These are phyloP conservation scores for Cutaneotrichosporon cavernicola DNA, from an alignment of 1,284 basidiomycete species.

Conservation along the genomic window DNA sequence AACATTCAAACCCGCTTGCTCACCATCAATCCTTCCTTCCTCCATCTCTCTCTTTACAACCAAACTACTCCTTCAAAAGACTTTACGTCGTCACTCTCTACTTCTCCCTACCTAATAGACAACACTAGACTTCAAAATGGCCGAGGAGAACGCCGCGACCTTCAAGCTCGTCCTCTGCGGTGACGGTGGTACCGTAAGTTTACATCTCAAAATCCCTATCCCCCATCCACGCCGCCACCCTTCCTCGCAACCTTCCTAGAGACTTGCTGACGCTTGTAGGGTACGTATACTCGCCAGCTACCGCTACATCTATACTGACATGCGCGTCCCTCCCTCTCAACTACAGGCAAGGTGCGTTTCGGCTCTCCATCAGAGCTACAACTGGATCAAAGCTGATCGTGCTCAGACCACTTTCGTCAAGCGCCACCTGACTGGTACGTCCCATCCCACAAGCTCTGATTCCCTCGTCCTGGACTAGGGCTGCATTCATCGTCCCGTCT, in stretches of 20 bases:
- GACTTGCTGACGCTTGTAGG: constrained; percentile 20
- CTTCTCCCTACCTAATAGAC: constrained; percentile 8
- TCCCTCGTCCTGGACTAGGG: neutral
- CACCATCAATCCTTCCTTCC: constrained; percentile 10
- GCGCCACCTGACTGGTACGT: constrained; percentile 89
- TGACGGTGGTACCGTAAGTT: constrained; percentile 91
- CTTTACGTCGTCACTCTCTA: neutral
- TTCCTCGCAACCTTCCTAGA: neutral
- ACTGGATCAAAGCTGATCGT: constrained; percentile 20
- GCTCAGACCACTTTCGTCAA: constrained; percentile 91
- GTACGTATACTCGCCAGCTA: constrained; percentile 18
- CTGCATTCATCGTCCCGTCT: neutral
- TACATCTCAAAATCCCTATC: neutral
- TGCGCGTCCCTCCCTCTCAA: constrained; percentile 2
- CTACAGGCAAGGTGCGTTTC: constrained; percentile 33
- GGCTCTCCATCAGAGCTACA: constrained; percentile 2
- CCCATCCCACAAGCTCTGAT: constrained; percentile 5
- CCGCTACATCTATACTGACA: constrained; percentile 14
- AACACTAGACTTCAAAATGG: constrained; percentile 32
- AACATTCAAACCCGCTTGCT: constrained; percentile 7
- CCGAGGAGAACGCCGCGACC: constrained; percentile 65
- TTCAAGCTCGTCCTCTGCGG: constrained; percentile 98
- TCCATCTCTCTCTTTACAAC: constrained; percentile 1
- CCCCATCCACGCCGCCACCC: neutral
- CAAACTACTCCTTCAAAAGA: constrained; percentile 7